Evolutionary conservation across 768 basidiomycete genomes (phyloP).

Genomic region (Amanita fuliginea): DNA sequence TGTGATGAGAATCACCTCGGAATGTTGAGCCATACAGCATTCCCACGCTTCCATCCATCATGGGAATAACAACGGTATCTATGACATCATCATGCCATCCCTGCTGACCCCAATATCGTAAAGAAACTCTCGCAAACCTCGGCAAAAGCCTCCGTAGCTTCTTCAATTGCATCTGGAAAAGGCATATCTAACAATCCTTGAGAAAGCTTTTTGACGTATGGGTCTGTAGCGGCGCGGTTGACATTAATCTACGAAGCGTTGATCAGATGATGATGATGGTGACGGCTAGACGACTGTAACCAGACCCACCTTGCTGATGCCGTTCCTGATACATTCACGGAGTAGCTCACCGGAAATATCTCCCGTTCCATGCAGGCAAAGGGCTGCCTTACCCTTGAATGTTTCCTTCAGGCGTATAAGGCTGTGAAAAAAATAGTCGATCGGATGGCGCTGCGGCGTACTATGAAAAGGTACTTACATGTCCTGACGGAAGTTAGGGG

Average conservation of each 20-base stretch:
- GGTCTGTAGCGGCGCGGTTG: constrained; percentile 36
- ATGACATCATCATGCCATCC: constrained; percentile 14
- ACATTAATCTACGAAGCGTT: constrained; percentile 25
- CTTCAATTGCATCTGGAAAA: constrained; percentile 35
- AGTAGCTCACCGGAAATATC: constrained; percentile 33
- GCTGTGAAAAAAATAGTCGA: constrained; percentile 13
- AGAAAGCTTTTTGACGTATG: constrained; percentile 25
- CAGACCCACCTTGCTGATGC: constrained; percentile 28
- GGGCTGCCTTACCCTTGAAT: constrained; percentile 23
- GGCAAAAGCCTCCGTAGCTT: constrained; percentile 31
- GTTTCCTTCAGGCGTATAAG: constrained; percentile 23
- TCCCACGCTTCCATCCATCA: not conserved
- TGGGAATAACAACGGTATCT: not conserved
- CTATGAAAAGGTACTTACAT: constrained; percentile 19
- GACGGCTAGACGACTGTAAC: no score
- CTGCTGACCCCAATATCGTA: constrained; percentile 26
- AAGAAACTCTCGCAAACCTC: constrained; percentile 30
- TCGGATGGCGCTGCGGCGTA: not conserved
- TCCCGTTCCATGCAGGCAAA: constrained; percentile 37
- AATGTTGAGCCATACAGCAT: not conserved
- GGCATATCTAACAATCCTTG: constrained; percentile 22
- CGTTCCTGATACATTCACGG: constrained; percentile 31
- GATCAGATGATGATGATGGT: not conserved
- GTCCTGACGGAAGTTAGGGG: constrained; percentile 33
- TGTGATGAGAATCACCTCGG: constrained; percentile 27